phyloP scores from a whole-genome alignment of 331 rosid genomes.

The Pyrus hybrid region DNA sequence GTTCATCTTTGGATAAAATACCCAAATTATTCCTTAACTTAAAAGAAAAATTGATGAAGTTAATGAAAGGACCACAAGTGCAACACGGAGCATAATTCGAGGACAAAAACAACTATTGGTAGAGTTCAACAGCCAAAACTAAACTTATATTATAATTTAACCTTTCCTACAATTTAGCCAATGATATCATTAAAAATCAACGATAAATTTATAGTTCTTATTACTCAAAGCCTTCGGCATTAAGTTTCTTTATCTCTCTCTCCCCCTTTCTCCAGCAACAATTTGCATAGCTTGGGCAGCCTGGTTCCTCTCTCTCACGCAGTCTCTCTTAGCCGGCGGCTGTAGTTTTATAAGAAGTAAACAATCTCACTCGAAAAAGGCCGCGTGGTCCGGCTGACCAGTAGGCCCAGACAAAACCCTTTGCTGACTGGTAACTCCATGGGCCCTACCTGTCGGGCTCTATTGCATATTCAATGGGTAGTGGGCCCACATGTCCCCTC shows the following conservation, averaged over 20 bases:
- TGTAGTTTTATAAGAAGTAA: constrained; percentile 12
- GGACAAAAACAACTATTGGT: no score
- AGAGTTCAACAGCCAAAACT: no score
- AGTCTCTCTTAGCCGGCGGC: neutral
- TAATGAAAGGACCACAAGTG: no score
- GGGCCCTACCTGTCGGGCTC: constrained; percentile 51
- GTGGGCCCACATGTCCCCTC: constrained; percentile 43
- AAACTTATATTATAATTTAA: no score
- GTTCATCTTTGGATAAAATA: no score
- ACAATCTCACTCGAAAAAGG: constrained; percentile 25
- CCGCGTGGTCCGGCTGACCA: constrained; percentile 43
- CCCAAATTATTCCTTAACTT: no score
- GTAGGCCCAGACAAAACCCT: neutral
- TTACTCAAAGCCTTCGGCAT: no score
- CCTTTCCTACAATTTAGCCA: neutral
- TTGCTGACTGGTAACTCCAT: constrained; percentile 27
- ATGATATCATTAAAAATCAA: neutral
- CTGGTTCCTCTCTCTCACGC: neutral
- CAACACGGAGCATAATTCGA: no score
- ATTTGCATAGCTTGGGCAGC: neutral
- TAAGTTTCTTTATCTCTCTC: neutral
- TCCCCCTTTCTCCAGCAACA: neutral
- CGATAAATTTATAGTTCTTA: neutral
- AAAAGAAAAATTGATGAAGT: no score
- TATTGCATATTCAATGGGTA: constrained; percentile 21